These are phyloP conservation scores for Aspergillus cristatus DNA, from an alignment of 495 filamentous ascomycete species.

Conservation along the genomic window DNA sequence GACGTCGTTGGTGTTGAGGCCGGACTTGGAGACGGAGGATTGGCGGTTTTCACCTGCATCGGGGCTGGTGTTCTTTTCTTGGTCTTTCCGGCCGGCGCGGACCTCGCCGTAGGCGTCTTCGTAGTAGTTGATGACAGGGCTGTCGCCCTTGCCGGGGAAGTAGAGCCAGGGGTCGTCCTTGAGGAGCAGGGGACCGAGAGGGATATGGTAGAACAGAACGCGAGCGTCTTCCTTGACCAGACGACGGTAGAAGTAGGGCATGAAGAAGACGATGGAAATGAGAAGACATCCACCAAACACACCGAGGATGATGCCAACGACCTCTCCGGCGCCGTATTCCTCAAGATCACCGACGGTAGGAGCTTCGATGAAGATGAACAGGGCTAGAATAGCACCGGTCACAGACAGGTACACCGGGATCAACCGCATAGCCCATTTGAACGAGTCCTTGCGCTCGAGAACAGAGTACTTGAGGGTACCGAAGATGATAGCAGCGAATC, in stretches of 20 bases:
- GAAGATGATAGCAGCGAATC: constrained; percentile 55
- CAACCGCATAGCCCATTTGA: constrained; percentile 45
- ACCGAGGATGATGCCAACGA: constrained; percentile 48
- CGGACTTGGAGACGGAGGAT: background rate
- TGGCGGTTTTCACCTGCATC: constrained; percentile 52
- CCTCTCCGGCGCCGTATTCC: constrained; percentile 40
- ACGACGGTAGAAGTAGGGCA: constrained; percentile 53
- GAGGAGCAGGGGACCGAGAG: constrained; percentile 46
- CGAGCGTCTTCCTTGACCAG: constrained; percentile 47
- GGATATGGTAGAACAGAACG: constrained; percentile 48
- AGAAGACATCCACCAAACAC: constrained; percentile 45
- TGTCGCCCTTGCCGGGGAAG: constrained; percentile 36
- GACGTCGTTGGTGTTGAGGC: constrained; percentile 44
- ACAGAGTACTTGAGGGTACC: constrained; percentile 54
- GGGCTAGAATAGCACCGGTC: constrained; percentile 50
- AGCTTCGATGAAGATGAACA: constrained; percentile 47
- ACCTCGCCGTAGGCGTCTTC: constrained; percentile 25
- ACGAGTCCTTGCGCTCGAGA: constrained; percentile 47
- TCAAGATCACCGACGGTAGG: constrained; percentile 29
- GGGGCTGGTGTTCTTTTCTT: constrained; percentile 10
- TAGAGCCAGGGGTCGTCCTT: constrained; percentile 35
- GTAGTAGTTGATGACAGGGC: constrained; percentile 42
- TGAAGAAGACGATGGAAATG: constrained; percentile 47
- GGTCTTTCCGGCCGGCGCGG: constrained; percentile 12
- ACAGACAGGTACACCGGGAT: constrained; percentile 55